Evolutionary conservation across 208 protist genomes (phyloP).

Genomic region (Leishmania amazonensis): DNA sequence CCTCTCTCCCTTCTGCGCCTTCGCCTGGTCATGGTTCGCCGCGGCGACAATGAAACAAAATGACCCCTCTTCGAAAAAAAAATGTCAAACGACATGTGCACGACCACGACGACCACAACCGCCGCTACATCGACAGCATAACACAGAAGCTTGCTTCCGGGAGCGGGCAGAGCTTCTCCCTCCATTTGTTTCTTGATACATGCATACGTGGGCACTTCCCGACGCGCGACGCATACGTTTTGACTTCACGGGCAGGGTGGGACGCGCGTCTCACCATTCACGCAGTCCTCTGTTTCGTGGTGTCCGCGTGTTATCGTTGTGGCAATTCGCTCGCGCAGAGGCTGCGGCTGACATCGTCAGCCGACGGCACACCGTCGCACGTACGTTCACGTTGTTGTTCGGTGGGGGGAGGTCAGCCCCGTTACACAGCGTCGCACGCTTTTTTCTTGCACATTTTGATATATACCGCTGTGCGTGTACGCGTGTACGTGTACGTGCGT

Average conservation of each 20-base stretch:
- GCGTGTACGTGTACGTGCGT: background rate
- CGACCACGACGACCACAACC: background rate
- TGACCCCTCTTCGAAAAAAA: background rate
- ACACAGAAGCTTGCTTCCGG: background rate
- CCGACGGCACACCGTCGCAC: background rate
- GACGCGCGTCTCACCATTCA: conserved; percentile 1
- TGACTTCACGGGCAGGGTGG: background rate
- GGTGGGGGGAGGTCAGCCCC: background rate
- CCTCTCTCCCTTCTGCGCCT: background rate
- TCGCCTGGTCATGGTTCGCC: background rate
- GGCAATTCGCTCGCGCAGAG: background rate
- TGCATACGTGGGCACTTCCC: background rate
- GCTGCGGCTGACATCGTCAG: background rate
- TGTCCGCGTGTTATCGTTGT: background rate
- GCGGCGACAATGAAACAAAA: background rate
- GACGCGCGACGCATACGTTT: background rate
- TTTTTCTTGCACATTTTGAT: background rate
- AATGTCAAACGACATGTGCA: background rate
- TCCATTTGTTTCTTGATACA: background rate
- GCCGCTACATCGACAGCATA: background rate
- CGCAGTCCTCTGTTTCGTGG: background rate
- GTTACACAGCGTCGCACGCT: background rate
- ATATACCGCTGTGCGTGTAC: background rate
- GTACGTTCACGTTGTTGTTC: background rate
- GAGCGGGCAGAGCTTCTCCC: background rate